A percentile compares a stretch with the other conserved stretches of the same genome.
These are phyloP conservation scores for Linnemannia schmuckeri DNA, from an alignment of 192 early-diverging fungal genomes.

Conservation along the genomic window DNA sequence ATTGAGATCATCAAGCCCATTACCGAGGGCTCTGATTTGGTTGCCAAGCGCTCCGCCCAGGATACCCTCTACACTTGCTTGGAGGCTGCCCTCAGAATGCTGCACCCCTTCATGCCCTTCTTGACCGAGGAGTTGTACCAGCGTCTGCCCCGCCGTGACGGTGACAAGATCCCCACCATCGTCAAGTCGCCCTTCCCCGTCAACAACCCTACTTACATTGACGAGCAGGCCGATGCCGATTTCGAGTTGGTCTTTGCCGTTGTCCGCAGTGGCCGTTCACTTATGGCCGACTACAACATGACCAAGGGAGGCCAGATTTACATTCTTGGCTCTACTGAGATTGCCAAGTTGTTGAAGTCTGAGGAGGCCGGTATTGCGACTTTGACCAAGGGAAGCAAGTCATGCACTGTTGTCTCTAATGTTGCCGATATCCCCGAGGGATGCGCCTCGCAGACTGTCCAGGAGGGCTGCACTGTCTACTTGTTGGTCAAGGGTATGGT, in stretches of 20 bases:
- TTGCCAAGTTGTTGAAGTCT: conserved; percentile 62
- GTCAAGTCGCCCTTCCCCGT: conserved; percentile 64
- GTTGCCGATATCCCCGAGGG: conserved; percentile 77
- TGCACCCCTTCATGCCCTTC: conserved; percentile 99
- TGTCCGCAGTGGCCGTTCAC: conserved; percentile 80
- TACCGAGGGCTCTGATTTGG: conserved; percentile 74
- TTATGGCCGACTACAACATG: conserved; percentile 86
- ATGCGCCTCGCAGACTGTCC: conserved; percentile 79
- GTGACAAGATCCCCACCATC: conserved; percentile 77
- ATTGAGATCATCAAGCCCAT: conserved; percentile 90
- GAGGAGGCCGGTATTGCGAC: conserved; percentile 77
- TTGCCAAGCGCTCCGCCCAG: conserved; percentile 73
- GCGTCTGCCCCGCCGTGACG: conserved; percentile 86
- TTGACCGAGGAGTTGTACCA: conserved; percentile 99
- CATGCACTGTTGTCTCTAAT: conserved; percentile 70
- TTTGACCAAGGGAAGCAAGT: conserved; percentile 81
- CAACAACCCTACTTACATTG: conserved; percentile 65
- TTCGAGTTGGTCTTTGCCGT: conserved; percentile 86
- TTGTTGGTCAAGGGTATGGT: conserved; percentile 82
- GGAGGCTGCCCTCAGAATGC: conserved; percentile 89
- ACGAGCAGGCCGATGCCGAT: conserved; percentile 77
- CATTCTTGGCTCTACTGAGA: conserved; percentile 49
- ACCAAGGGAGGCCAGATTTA: conserved; percentile 70
- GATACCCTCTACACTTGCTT: conserved; percentile 96
- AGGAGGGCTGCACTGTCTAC: conserved; percentile 78